Base-by-base conservation (phyloP, 257 asterid genomes). In the Nicotiana otophora region DNA sequence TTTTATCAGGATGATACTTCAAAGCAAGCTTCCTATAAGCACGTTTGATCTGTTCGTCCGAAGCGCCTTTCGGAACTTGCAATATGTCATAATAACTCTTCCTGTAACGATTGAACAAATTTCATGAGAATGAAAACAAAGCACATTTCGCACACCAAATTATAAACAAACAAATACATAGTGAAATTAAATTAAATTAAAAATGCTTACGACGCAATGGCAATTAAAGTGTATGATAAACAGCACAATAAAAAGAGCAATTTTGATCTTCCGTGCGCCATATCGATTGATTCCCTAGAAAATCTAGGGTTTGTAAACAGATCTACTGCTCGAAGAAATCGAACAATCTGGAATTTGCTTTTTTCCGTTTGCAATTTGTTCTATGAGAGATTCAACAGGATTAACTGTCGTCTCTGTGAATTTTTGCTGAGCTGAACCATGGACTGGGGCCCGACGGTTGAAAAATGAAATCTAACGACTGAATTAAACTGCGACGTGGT, bases 1-100 rank as follows among this genome's bases (percentile, higher is more conserved):
- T 95, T 81, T 95, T 95, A 81, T 95, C 98, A 1, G 98, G 98
- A 67, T 95, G 98, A 89, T 95, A 95, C 87, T 93, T 93, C 93
- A 95, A 86, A 1, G 98, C 98, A 77, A 95, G 98, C 90, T 93
- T 95, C 80, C 98, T 81, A 80, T 95, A 95, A 14, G 98, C 97
- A 80, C 98, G 92, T 88, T 93, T 95, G 67, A 95, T 95, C 88
- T 95, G 98, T 10, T 95, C 98, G 28, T 95, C 98, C 31, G 98
- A 82, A 72, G 98, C 98, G 65, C 97, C 88, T 88, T 81, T 92
- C 10, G 92, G 89, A 68, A 95, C 93, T 88, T 95, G 96, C 16
- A 95, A 90, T 78, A 93, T 86, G 82, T 95, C 98, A 83, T 95
- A 93, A 85, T 91, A 95, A 85, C 92, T 95, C 94, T 93, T 93